Conservation (phyloP, 2,329 filamentous ascomycete species). For the Alternaria gaisen region DNA sequence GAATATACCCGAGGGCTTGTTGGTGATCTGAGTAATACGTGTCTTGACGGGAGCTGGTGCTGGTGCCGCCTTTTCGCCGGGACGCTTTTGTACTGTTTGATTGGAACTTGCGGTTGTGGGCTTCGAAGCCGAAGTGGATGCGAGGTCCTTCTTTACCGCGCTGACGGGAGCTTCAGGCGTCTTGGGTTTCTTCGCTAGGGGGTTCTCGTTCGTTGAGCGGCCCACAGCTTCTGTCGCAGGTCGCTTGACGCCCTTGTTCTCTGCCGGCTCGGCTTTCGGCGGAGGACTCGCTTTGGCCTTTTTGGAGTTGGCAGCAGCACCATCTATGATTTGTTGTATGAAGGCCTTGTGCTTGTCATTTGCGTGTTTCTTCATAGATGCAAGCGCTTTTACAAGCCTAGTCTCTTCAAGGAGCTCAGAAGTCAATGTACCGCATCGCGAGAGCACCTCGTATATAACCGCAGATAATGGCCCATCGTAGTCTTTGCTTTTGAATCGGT, state of each 20-base stretch:
- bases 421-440: conserved; percentile 68
- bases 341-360: conserved; percentile 70
- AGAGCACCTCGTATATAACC: conserved; percentile 63
- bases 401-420: conserved; percentile 68
- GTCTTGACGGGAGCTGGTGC: conserved; percentile 40
- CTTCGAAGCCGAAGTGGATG: conserved; percentile 16
- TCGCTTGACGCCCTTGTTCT: conserved; percentile 45
- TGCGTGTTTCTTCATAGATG: conserved; percentile 70
- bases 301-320: conserved; percentile 54
- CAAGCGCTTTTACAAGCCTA: conserved; percentile 71
- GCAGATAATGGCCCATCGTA: conserved; percentile 54
- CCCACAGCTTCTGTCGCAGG: conserved; percentile 30
- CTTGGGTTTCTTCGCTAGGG: conserved; percentile 42
- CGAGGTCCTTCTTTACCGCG: conserved; percentile 30
- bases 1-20: conserved; percentile 58
- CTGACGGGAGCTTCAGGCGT: conserved; percentile 28
- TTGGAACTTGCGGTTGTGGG: conserved; percentile 17
- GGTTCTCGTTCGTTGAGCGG: conserved; percentile 30
- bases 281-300: conserved; percentile 47
- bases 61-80: conserved; percentile 38
- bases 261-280: conserved; percentile 31
- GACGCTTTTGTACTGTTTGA: conserved; percentile 35
- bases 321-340: conserved; percentile 65
- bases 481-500: conserved; percentile 57
- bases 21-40: conserved; percentile 50